phyloP scores from a whole-genome alignment of 1,139 yeast genomes.

The Scheffersomyces quercinus region DNA sequence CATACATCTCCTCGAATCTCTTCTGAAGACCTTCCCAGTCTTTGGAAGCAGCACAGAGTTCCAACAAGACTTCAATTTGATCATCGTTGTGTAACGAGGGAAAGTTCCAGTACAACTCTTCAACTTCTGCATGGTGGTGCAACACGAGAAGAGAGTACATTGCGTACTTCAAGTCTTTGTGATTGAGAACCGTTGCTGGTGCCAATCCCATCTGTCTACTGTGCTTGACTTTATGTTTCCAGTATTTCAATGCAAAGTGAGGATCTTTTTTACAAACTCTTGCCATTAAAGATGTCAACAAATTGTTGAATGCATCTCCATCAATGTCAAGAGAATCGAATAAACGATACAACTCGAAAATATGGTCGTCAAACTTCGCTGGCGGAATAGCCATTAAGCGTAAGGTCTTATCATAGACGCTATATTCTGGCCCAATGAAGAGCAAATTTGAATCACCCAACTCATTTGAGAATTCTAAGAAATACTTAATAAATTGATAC shows the following conservation, averaged over 20 bases:
- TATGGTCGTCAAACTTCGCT: neutral
- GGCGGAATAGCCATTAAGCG: conserved; percentile 18
- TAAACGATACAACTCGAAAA: neutral
- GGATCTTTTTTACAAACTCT: conserved; percentile 14
- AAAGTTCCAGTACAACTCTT: conserved; percentile 24
- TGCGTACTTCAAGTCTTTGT: conserved; percentile 28
- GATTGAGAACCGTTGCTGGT: conserved; percentile 7
- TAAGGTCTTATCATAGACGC: conserved; percentile 19
- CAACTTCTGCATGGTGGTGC: conserved; percentile 25
- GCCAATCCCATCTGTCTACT: conserved; percentile 1
- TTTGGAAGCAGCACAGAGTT: conserved; percentile 50
- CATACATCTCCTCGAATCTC: conserved; percentile 64
- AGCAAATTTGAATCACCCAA: conserved; percentile 23
- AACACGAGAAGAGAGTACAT: conserved; percentile 30
- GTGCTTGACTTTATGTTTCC: conserved; percentile 25
- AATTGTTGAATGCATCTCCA: conserved; percentile 13
- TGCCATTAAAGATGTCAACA: conserved; percentile 25
- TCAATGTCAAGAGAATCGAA: conserved; percentile 6
- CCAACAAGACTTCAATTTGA: conserved; percentile 47
- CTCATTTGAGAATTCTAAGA: conserved; percentile 16
- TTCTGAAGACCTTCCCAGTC: conserved; percentile 62
- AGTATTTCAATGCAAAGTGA: conserved; percentile 19
- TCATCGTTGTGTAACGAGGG: conserved; percentile 32
- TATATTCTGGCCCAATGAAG: conserved; percentile 16
- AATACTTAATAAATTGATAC: conserved; percentile 13